Evolutionary conservation across 495 filamentous ascomycete genomes (phyloP), one percentile per base, ranked within the genome.

Genomic region (Podospora fimiseda): DNA sequence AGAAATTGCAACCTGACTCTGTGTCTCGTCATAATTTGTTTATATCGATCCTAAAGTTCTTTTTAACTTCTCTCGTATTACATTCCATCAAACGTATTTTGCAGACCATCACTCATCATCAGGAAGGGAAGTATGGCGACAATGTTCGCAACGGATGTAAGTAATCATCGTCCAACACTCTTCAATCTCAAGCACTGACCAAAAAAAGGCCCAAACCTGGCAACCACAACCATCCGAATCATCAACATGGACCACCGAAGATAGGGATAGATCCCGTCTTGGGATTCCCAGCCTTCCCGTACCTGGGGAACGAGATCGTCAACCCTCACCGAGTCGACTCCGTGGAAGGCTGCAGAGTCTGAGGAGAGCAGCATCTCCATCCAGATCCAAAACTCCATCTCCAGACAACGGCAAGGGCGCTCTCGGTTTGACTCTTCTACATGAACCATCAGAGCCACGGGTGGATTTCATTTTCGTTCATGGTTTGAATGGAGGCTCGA

Each of bases 381-480:
- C 52, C 11, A 47, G 53, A 8, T 46, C 53, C 36, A 56, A 56
- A 23, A 47, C 48, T 4, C 49, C 53, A 5, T 56, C 48, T 21
- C 53, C 53, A 2, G 53, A 56, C 0, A 50, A 44, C 16, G 11
- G 33, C 4, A 56, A 56, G 13, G 53, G 53, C 2, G 53, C 53
- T 13, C 36, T 56, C 2, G 48, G 53, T 3, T 20, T 56, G 37
- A 56, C 48, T 2, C 40, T 43, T 14, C 33, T 63, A 19, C 48
- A 56, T 33, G 61, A 62, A 3, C 60, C 60, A 2, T 60, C 57
- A 1, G 60, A 63, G 13, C 57, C 62, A 11, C 44, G 50, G 2
- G 43, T 63, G 2, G 62, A 65, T 36, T 56, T 65, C 45, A 52
- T 64, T 16, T 65, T 65, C 39, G 61, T 68, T 2, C 66, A 69